phyloP scores from a whole-genome alignment of 108 stramenopile genomes.

The Fistulifera solaris region DNA sequence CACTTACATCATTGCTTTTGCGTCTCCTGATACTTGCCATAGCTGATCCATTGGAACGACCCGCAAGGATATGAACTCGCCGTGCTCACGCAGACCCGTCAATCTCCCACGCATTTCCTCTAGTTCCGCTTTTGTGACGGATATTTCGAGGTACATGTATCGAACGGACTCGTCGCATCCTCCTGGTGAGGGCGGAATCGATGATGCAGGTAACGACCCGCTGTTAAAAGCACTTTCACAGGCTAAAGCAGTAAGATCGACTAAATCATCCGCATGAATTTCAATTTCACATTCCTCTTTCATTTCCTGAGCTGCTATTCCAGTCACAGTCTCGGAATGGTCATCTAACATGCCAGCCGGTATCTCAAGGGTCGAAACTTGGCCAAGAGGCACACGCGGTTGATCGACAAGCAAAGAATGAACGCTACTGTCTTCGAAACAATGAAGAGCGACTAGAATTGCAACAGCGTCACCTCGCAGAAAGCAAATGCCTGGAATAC shows the following conservation, averaged over 20 bases:
- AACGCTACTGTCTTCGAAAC: constrained; percentile 8
- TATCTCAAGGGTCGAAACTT: constrained; percentile 22
- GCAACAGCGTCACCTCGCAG: constrained; percentile 26
- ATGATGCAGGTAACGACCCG: constrained; percentile 6
- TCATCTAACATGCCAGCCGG: constrained; percentile 35
- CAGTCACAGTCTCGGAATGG: constrained; percentile 8
- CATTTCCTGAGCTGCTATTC: constrained; percentile 26
- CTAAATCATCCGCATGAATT: constrained; percentile 13
- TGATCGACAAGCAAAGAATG: constrained; percentile 31
- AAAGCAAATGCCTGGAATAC: constrained; percentile 30
- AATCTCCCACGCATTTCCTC: constrained; percentile 18
- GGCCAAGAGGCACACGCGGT: constrained; percentile 29
- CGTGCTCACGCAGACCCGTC: constrained; percentile 21
- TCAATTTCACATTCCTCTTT: constrained; percentile 20
- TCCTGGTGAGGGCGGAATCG: constrained; percentile 20
- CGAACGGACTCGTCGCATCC: constrained; percentile 30
- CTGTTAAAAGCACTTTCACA: constrained; percentile 9
- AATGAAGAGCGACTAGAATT: constrained; percentile 23
- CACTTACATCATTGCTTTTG: constrained; percentile 30
- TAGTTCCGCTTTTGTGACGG: constrained; percentile 15
- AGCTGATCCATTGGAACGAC: constrained; percentile 24
- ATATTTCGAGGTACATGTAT: constrained; percentile 20
- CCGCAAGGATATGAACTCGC: constrained; percentile 26
- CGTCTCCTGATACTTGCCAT: constrained; percentile 23
- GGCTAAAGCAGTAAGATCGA: constrained; percentile 25